These are phyloP conservation scores for Fragaria ananassa DNA, from an alignment of 306 rosid species.

Conservation along the genomic window DNA sequence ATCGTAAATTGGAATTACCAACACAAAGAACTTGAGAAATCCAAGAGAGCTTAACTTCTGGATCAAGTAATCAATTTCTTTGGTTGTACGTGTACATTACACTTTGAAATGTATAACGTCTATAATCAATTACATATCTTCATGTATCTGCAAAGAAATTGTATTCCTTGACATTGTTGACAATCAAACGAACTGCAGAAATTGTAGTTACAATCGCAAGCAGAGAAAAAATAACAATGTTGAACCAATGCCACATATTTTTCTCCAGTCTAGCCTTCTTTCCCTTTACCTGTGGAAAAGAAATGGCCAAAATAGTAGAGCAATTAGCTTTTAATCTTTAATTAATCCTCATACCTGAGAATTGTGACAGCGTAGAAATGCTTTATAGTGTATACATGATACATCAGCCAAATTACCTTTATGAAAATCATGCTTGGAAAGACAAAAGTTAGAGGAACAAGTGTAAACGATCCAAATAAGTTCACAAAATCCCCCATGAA, in stretches of 20 bases:
- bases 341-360: background rate
- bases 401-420: constrained; percentile 30
- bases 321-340: background rate
- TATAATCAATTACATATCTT: constrained; percentile 7
- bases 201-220: constrained; percentile 44
- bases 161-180: constrained; percentile 35
- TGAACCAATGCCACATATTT: constrained; percentile 56
- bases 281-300: constrained; percentile 45
- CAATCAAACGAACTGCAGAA: constrained; percentile 44
- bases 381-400: background rate
- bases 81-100: background rate
- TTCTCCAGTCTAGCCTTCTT: constrained; percentile 41
- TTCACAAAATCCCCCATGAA: constrained; percentile 62
- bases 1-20: background rate
- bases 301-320: background rate
- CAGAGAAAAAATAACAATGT: constrained; percentile 33
- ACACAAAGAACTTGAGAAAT: background rate
- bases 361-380: background rate
- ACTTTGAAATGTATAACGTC: background rate
- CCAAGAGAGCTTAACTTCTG: background rate
- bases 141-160: constrained; percentile 49
- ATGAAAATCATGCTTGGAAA: constrained; percentile 64
- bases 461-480: constrained; percentile 47
- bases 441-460: constrained; percentile 52
- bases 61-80: background rate